Evolutionary conservation across 805 yeast species (phyloP), one percentile per base, ranked within the genome.

Genomic region (Zygosaccharomyces bailii): DNA sequence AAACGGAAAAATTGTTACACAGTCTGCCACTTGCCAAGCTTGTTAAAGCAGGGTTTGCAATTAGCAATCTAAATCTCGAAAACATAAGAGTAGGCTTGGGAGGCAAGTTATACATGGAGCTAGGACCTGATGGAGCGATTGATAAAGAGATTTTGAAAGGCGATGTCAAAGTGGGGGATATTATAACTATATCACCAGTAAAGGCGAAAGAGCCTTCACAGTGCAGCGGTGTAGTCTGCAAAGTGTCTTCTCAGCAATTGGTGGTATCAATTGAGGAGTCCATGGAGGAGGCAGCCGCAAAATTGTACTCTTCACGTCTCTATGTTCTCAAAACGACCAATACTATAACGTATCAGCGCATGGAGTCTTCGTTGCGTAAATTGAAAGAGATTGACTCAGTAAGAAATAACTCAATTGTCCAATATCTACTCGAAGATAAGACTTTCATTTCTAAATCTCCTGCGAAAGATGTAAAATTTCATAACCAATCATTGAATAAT

Each of bases 31-130:
- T 89, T 1, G 82, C 83, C 57, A 72, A 73, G 44, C 70, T 91
- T n/a, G 84, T 84, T 0, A 65, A 70, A 8, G 72, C 77, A 42
- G 97, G 96, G 0, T 68, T 86, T 19, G 97, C 97, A 0, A 69
- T 87, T 4, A 61, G 80, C 38, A 86, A 89, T 61, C 68, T 91
- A 38, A 60, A 67, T 0, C 67, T 84, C 10, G 73, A 74, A n/a
- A 78, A 79, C 44, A 65, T 85, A 2, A 70, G 84, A 44, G 84
- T 90, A 0, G 95, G 96, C 0, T 66, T 87, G 7, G 95, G 87
- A 11, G 96, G 96, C 1, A 63, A 59, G 34, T 42, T 64, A 0
- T 60, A 56, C 29, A 54, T 87, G 10, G 95, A 87, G 51, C 63
- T 91, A 42, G 91, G 85, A 50, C 68, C 82, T 0, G 75, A 60